Evolutionary conservation across 805 yeast genomes (phyloP), one percentile per base, ranked within the genome.

Genomic region (Aciculoconidium aculeatum): DNA sequence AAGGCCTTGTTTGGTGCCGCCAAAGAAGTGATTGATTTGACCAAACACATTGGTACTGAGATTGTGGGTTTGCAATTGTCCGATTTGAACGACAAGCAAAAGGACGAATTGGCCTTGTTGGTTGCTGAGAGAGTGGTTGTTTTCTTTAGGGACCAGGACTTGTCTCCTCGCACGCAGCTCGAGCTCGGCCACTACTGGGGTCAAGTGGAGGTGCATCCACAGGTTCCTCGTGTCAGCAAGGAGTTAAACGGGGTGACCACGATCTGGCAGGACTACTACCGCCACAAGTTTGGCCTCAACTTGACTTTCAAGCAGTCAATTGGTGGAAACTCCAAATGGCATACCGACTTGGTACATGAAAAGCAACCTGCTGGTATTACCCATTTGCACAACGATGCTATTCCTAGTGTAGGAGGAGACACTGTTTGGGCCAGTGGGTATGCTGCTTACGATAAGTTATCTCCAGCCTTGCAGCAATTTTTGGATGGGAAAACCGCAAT

Each of bases 391-490:
- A 46, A 46, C 27, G 65, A 57, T 39, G 40, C 58, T 8, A 57
- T 69, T 44, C 45, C 45, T 7, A 25, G 21, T 1, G 63, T 61
- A 16, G 78, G 78, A 27, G 78, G 78, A 35, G 78, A 73, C 46
- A 73, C 78, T 10, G 38, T 58, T n/a, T 72, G 75, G 75, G 49
- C 70, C 4, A 65, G 74, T 22, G 77, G 77, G 10, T 72, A 71
- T 40, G 77, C 65, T 28, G 74, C 77, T 21, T 73, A 67, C 46
- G 78, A 73, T 41, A 68, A 68, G 50, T 56, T 73, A 31, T 70
- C 76, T 3, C 72, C 71, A 14, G 67, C 67, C 2, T 54, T 72
- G 27, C 68, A 68, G 46, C 36, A 56, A 37, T 72, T 71, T 43
- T 57, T 72, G 42, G 77, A 72, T 34, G 75, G 75, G 9, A 69